A percentile compares a stretch with the other conserved stretches of the same genome.
Evolutionary conservation across 768 basidiomycete species (phyloP).

Genomic region (Tremella fuciformis): DNA sequence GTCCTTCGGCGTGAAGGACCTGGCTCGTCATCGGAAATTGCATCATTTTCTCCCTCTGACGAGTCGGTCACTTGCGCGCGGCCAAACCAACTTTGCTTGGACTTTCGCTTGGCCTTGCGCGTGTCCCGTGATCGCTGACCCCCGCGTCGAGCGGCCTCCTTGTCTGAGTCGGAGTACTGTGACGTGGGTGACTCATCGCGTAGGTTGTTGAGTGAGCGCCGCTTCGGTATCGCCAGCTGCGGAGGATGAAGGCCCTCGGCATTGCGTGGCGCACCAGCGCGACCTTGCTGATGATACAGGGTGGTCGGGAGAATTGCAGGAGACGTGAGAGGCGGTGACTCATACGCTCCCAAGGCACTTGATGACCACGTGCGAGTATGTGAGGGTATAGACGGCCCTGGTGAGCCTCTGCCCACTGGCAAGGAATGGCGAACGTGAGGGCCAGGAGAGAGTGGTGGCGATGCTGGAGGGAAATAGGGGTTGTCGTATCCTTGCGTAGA

Average conservation of each 20-base stretch:
- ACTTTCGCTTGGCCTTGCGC: slow-evolving; percentile 2
- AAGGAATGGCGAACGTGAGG: not conserved
- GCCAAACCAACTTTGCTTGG: not conserved
- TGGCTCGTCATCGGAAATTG: slow-evolving; percentile 42
- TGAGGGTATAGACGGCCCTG: slow-evolving; percentile 9
- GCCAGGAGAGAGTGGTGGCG: not conserved
- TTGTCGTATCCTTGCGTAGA: slow-evolving; percentile 56
- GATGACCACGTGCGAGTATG: slow-evolving; percentile 25
- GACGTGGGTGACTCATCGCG: slow-evolving; percentile 32
- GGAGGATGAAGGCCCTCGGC: slow-evolving; percentile 34
- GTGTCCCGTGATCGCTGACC: not conserved
- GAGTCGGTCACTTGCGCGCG: no score
- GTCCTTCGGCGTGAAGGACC: slow-evolving; percentile 27
- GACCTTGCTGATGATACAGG: slow-evolving; percentile 13
- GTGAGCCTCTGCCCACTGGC: no score
- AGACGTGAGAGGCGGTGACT: slow-evolving; percentile 10
- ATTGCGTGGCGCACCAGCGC: slow-evolving; percentile 18
- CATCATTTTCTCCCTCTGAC: slow-evolving; percentile 6
- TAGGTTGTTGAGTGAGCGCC: slow-evolving; percentile 36
- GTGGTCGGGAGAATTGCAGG: not conserved
- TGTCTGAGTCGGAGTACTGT: slow-evolving; percentile 15
- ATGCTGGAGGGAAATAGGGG: slow-evolving; percentile 59
- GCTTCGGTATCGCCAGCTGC: slow-evolving; percentile 30
- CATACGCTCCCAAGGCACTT: slow-evolving; percentile 9
- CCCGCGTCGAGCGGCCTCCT: slow-evolving; percentile 4